Base-by-base conservation (phyloP, 805 yeast species). In the Metschnikowia arizonensis region DNA sequence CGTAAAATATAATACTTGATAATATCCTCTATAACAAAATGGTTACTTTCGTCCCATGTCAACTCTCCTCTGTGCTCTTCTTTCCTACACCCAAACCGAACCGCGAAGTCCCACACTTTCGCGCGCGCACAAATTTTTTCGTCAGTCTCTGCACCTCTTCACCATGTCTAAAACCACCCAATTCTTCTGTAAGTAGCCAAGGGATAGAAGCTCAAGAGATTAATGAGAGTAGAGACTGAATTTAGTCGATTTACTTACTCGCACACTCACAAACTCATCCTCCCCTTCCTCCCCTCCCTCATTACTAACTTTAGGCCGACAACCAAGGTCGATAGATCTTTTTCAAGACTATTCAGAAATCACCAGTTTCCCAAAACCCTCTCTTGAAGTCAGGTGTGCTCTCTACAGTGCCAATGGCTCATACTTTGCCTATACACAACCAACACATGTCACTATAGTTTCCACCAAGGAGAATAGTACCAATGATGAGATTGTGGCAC, bases 351-450 rank as follows among this genome's bases (percentile, higher is more conserved):
- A 59, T 46, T 62, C 62, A 48, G 70, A 66, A 40, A 57, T 69
- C 47, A 60, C 69, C 26, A 57, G 69, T 15, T 57, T 57, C 43
- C 65, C 69, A 31, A 65, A 61, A 46, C 68, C 74, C 17, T 46
- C 58, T 12, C 62, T 50, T 39, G 84, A 82, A 50, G 81, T 84
- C 47, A 79, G 88, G 52, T 72, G 76, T 37, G 78, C 90, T 31
- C 65, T 69, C 37, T 86, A 87, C 62, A 79, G 90, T 18, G 73
- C 85, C 38, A 73, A 81, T 56, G 95, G 95, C 24, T 58, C 70
- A 37, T 73, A 69, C 45, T 83, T 87, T 61, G 90, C 89, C 19
- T 87, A 78, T 65, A 77, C 91, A 14, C 85, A 82, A 59, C 86
- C 85, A 21, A 65, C 69, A 21, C 68, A 69, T 42, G 86, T 86